phyloP scores from a whole-genome alignment of 768 basidiomycete species.

The Tephrocybe rancida region DNA sequence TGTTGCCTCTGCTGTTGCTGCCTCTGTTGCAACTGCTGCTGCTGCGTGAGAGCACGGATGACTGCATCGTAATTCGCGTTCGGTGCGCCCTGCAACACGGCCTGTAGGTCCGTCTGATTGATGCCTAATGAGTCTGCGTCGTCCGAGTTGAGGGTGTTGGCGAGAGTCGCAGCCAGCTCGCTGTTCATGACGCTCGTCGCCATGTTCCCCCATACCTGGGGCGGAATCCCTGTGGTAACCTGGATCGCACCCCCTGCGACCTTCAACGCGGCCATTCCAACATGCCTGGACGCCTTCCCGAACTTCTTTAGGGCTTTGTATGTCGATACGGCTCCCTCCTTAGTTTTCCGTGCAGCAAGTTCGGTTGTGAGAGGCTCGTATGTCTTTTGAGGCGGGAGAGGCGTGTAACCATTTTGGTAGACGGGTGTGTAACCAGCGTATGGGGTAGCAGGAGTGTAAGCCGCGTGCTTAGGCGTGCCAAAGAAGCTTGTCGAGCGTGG shows the following conservation, averaged over 20 bases:
- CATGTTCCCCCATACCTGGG: neutral
- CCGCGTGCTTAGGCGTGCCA: constrained; percentile 1
- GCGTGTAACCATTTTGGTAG: neutral
- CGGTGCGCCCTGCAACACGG: constrained; percentile 30
- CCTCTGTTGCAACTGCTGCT: constrained; percentile 19
- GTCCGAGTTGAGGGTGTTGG: constrained; percentile 17
- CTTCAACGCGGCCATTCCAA: constrained; percentile 16
- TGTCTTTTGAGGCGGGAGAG: neutral
- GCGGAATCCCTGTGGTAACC: constrained; percentile 3
- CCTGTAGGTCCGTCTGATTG: constrained; percentile 26
- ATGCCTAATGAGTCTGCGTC: constrained; percentile 16
- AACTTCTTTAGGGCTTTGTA: constrained; percentile 11
- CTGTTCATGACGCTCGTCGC: constrained; percentile 16
- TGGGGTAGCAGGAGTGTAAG: neutral
- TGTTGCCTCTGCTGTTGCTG: constrained; percentile 15
- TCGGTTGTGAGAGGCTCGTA: constrained; percentile 12
- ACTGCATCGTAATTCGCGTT: constrained; percentile 35
- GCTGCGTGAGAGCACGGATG: constrained; percentile 28
- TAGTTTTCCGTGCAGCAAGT: constrained; percentile 17
- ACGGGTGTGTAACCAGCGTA: neutral
- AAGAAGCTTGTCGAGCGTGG: constrained; percentile 3
- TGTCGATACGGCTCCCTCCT: constrained; percentile 1
- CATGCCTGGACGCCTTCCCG: constrained; percentile 5
- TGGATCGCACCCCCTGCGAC: constrained; percentile 14
- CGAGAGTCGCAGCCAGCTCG: constrained; percentile 3